Evolutionary conservation across 805 yeast genomes (phyloP), one percentile per base, ranked within the genome.

Genomic region (Suhomyces canberraensis): DNA sequence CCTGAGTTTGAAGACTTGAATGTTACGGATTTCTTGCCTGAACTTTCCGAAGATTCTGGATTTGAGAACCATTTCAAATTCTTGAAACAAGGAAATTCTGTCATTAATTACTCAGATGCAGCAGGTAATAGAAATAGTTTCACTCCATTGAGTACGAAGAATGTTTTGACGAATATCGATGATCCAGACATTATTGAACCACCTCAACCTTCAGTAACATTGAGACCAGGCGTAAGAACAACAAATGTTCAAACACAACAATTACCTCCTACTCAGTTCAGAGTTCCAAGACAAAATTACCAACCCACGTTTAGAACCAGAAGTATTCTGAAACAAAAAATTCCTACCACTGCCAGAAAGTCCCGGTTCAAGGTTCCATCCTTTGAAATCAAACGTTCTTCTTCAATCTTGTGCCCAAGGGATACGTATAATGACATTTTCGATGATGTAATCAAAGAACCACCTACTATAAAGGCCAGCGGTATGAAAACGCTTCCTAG

Each of bases 401-500:
- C 50, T 22, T 59, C 68, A n/a, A 37, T 54, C 2, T 50, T 61
- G 31, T 59, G 68, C 1, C 71, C 72, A 3, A 52, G 58, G 35
- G 58, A 64, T 36, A 51, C 50, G 38, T 68, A 67, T 46, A 60
- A 66, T 39, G 74, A 68, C 33, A 60, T 65, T 8, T 63, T 63
- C 39, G 60, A 56, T 15, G 68, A 63, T 37, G 45, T 45, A 5
- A 36, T 50, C 8, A 50, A 19, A 44, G 48, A 29, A 55, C 52
- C 34, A 36, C 58, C 67, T n/a, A 70, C 75, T 4, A 71, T 71
- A 16, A 60, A 56, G 39, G 51, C 70, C n/a, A 53, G 51, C 20
- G 75, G 75, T 11, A 70, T 71, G 74, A 68, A 63, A 39, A 69
- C 75, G 2, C 58, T 70, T 31, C 75, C 76, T 31, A 69, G 75